Base-by-base conservation (phyloP, 768 basidiomycete genomes). In the Suillus luteus region DNA sequence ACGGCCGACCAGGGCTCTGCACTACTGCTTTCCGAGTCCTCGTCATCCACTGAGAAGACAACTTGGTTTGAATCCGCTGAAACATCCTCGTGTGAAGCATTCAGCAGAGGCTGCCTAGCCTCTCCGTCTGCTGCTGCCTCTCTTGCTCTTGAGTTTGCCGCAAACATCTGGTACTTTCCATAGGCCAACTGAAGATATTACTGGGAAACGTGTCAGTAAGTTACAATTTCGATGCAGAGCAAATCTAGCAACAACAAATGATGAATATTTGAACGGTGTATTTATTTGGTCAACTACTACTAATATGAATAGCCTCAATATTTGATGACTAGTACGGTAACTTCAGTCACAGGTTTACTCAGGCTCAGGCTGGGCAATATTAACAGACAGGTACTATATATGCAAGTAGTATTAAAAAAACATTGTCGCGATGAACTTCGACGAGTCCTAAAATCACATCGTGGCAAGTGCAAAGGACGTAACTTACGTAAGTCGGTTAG, bases 71-170 rank as follows among this genome's bases (percentile, higher is more conserved):
- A 52, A 61, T 74, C 71, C 27, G 72, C 73, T n/a, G 74, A 68
- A 57, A 80, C 67, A 67, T 80, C 75, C 37, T 84, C 82, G 46
- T 73, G 76, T 44, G 82, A 80, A 63, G 68, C 71, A 48, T 76
- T 76, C 43, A 92, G 85, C 41, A 92, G 78, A 7, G 91, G 91
- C 68, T 85, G 83, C 48, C 78, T 78, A 59, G 79, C 83, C 66
- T 87, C 87, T 14, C 67, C 72, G 31, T 71, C 67, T 9, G 38
- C 62, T 49, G 66, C 40, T 17, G 71, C 57, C 48, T 75, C 74
- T 65, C 70, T 75, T 61, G 67, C 67, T 68, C 66, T 76, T 19
- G 72, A 65, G 57, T 60, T 66, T 66, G 75, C 69, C 4, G 75
- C 69, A 51, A 75, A 77, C 74, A 75, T 75, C 10, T 55, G 62